These are phyloP conservation scores for Excoecaria agallocha DNA, from an alignment of 345 rosid genomes.

Conservation along the genomic window DNA sequence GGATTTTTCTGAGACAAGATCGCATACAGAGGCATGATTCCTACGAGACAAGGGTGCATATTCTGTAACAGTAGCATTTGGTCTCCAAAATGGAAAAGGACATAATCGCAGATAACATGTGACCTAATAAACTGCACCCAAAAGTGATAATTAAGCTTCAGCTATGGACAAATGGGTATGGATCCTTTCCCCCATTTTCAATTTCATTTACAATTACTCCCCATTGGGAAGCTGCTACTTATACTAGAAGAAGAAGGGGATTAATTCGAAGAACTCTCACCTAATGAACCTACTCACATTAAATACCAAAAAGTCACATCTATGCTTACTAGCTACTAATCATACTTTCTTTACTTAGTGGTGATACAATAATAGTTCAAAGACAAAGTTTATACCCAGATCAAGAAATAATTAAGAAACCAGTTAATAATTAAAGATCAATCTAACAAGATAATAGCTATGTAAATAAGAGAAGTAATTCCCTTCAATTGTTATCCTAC, in stretches of 20 bases:
- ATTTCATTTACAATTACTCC: not conserved
- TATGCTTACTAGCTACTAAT: not conserved
- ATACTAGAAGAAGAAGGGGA: not conserved
- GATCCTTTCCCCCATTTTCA: not conserved
- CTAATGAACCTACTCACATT: not conserved
- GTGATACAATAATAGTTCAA: not conserved
- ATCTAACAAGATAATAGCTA: constrained; percentile 12
- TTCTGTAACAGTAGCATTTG: constrained; percentile 22
- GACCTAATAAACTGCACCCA: constrained; percentile 20
- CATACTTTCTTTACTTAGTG: not conserved
- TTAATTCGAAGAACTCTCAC: not conserved
- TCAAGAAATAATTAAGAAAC: no score
- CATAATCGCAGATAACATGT: constrained; percentile 30
- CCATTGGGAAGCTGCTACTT: constrained; percentile 9
- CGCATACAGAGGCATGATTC: not conserved
- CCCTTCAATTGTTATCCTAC: constrained; percentile 15
- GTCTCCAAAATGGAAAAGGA: constrained; percentile 20
- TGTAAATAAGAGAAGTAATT: constrained; percentile 9
- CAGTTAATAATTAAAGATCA: constrained; percentile 9
- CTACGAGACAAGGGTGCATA: constrained; percentile 13
- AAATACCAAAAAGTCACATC: not conserved
- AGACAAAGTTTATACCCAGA: not conserved
- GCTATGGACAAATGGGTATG: constrained; percentile 12
- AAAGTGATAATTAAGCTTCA: constrained; percentile 11
- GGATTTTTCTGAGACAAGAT: not conserved